A percentile compares a stretch with the other conserved stretches of the same genome.
These are phyloP conservation scores for Botrytis fabae DNA, from an alignment of 2,329 filamentous ascomycete species.

Conservation along the genomic window DNA sequence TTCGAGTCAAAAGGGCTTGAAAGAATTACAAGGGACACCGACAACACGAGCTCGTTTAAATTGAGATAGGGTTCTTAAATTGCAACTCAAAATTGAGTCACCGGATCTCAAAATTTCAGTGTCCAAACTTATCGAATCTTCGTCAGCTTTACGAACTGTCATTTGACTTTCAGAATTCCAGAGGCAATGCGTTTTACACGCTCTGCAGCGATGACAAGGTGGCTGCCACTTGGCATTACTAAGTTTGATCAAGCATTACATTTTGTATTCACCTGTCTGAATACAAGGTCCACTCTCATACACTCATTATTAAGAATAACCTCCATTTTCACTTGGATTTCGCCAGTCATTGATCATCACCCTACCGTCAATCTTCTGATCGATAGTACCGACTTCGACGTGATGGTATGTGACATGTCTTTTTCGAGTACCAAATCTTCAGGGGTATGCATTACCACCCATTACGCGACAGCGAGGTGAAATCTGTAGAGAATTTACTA, in stretches of 20 bases:
- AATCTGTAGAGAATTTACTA: not conserved
- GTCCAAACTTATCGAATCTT: not conserved
- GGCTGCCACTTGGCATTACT: slow-evolving; percentile 4
- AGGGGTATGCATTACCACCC: not conserved
- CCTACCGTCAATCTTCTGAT: not conserved
- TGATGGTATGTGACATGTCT: too few species aligned
- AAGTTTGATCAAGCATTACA: not conserved
- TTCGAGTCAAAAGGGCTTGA: not conserved
- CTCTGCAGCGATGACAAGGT: too few species aligned
- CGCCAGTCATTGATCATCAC: not conserved
- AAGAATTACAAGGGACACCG: not conserved
- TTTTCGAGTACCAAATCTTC: not conserved
- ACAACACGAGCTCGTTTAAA: not conserved
- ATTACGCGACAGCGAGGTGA: not conserved
- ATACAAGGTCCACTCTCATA: not conserved
- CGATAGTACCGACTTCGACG: not conserved
- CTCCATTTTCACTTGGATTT: not conserved
- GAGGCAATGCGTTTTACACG: not conserved
- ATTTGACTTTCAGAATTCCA: not conserved
- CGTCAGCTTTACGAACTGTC: not conserved
- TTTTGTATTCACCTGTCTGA: not conserved
- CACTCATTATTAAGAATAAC: not conserved
- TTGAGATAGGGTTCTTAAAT: not conserved
- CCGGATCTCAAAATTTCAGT: not conserved
- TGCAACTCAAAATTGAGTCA: not conserved